These are phyloP conservation scores for Ceratocystis albifundus DNA, from an alignment of 2,329 filamentous ascomycete genomes.

Conservation along the genomic window DNA sequence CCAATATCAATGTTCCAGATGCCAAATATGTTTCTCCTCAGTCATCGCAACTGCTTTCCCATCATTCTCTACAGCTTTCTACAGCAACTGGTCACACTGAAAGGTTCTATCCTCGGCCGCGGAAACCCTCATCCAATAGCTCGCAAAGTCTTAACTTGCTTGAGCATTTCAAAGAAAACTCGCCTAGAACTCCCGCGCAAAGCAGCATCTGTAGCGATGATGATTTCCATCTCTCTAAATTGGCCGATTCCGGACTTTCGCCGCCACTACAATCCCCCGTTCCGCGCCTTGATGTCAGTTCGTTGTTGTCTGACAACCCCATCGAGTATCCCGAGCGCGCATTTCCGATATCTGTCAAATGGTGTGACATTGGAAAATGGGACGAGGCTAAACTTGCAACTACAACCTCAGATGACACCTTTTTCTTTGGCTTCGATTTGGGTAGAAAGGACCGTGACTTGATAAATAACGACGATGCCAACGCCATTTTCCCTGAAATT, in stretches of 20 bases:
- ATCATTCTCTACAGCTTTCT: neutral
- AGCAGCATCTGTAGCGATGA: conserved; percentile 33
- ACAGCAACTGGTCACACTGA: neutral
- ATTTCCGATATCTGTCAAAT: conserved; percentile 15
- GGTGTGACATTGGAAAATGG: conserved; percentile 15
- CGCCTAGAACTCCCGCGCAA: conserved; percentile 34
- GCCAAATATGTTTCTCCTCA: neutral
- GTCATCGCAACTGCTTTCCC: neutral
- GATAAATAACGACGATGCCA: conserved; percentile 57
- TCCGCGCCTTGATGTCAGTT: conserved; percentile 50
- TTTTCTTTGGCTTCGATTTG: conserved; percentile 58
- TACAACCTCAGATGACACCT: conserved; percentile 30
- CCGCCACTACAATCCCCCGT: conserved; percentile 24
- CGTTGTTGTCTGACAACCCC: conserved; percentile 46
- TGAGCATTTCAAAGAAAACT: conserved; percentile 25
- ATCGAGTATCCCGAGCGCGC: conserved; percentile 15
- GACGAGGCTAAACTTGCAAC: conserved; percentile 6
- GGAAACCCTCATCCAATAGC: conserved; percentile 16
- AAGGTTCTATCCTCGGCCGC: neutral
- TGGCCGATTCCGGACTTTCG: conserved; percentile 24
- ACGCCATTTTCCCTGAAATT: conserved; percentile 45
- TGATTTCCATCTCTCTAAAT: conserved; percentile 26
- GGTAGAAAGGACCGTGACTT: conserved; percentile 59
- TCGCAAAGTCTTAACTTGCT: conserved; percentile 10
- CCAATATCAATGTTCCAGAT: neutral